Evolutionary conservation across 2,329 filamentous ascomycete genomes (phyloP).

Genomic region (Cladosporium sphaerospermum): DNA sequence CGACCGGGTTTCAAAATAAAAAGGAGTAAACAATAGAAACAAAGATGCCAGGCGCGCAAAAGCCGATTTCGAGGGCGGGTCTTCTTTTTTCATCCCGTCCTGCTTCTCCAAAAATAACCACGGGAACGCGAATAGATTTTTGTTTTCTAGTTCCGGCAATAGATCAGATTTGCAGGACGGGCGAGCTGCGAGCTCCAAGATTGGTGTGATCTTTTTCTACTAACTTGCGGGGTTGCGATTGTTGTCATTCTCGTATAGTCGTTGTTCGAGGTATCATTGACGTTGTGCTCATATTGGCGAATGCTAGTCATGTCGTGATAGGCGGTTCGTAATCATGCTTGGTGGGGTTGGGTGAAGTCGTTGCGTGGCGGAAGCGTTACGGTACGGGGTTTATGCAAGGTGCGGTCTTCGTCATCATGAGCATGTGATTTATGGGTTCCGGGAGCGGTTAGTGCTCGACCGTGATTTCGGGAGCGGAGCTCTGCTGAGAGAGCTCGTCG

Average conservation of each 20-base stretch:
- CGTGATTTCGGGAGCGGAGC: slow-evolving; percentile 54
- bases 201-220: slow-evolving; percentile 11
- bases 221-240: slow-evolving; percentile 5
- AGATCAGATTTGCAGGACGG: background rate
- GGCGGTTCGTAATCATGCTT: slow-evolving; percentile 12
- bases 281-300: slow-evolving; percentile 11
- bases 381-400: slow-evolving; percentile 8
- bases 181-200: slow-evolving; percentile 10
- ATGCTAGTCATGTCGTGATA: slow-evolving; percentile 13
- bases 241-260: slow-evolving; percentile 12
- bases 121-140: background rate
- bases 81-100: slow-evolving; percentile 9
- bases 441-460: slow-evolving; percentile 46
- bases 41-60: slow-evolving; percentile 8
- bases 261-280: slow-evolving; percentile 8
- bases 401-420: slow-evolving; percentile 12
- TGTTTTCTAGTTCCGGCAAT: too few relatives aligned
- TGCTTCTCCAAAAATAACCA: background rate
- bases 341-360: slow-evolving; percentile 1
- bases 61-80: background rate
- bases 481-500: slow-evolving; percentile 57
- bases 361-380: slow-evolving; percentile 5
- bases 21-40: slow-evolving; percentile 1
- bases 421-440: slow-evolving; percentile 17
- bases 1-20: background rate